phyloP scores from a whole-genome alignment of 2,329 filamentous ascomycete species.

The Claviceps quebecensis region DNA sequence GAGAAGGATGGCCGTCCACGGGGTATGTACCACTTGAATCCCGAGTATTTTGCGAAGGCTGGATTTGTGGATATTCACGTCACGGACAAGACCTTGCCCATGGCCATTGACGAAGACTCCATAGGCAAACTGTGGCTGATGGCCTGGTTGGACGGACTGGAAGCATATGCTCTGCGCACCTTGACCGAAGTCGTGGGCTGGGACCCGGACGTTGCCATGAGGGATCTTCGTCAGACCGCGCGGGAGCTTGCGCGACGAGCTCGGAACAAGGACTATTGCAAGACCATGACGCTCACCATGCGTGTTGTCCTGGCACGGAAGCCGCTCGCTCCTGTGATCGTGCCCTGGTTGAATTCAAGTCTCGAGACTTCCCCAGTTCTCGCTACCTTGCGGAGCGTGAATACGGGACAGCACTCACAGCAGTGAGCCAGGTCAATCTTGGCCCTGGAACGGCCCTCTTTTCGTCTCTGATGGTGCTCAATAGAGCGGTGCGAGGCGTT shows the following conservation, averaged over 20 bases:
- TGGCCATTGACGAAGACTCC: conserved; percentile 29
- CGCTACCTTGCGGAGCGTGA: no score
- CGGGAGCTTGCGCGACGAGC: conserved; percentile 35
- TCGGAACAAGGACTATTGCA: conserved; percentile 28
- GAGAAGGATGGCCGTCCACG: conserved; percentile 29
- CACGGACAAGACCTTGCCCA: conserved; percentile 33
- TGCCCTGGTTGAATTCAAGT: no score
- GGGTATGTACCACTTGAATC: conserved; percentile 31
- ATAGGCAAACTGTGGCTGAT: conserved; percentile 42
- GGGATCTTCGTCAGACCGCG: conserved; percentile 31
- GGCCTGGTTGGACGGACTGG: conserved; percentile 34
- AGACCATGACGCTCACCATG: conserved; percentile 32
- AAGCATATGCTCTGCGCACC: conserved; percentile 33
- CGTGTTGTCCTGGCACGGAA: conserved; percentile 37
- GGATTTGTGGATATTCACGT: conserved; percentile 38
- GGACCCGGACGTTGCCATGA: conserved; percentile 33
- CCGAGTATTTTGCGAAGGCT: conserved; percentile 28
- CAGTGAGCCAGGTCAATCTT: no score
- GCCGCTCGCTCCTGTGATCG: conserved; percentile 16
- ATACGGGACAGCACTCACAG: no score
- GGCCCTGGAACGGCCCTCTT: no score
- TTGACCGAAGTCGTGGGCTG: conserved; percentile 40
- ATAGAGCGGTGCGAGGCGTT: no score
- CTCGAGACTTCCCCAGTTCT: no score
- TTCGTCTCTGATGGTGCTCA: no score